Percentiles rank a stretch among this genome's conserved stretches.
Conservation (phyloP, 768 basidiomycete genomes). For the Baorangia bicolor region DNA sequence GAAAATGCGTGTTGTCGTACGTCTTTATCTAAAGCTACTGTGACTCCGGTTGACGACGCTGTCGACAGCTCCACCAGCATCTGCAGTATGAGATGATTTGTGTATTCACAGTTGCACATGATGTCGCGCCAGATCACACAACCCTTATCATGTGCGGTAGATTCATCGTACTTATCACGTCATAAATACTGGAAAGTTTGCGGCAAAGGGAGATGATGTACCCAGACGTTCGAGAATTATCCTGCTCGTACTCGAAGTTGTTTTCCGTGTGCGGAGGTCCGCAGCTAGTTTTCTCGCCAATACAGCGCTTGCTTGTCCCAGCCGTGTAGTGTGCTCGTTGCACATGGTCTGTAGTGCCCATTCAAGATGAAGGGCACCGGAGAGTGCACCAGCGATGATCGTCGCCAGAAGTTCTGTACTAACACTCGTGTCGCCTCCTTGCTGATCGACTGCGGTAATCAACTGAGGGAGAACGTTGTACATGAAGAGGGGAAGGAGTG, state of each 20-base stretch:
- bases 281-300: slow-evolving; percentile 66
- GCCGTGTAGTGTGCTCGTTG: slow-evolving; percentile 46
- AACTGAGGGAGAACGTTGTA: slow-evolving; percentile 65
- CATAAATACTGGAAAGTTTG: slow-evolving; percentile 71
- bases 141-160: slow-evolving; percentile 1
- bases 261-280: slow-evolving; percentile 55
- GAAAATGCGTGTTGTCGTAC: slow-evolving; percentile 82
- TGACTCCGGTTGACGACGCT: not conserved
- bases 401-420: slow-evolving; percentile 63
- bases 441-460: slow-evolving; percentile 51
- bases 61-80: slow-evolving; percentile 44
- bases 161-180: slow-evolving; percentile 12
- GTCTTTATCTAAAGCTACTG: slow-evolving; percentile 29
- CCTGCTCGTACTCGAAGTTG: slow-evolving; percentile 47
- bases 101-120: not conserved
- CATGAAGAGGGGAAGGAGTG: slow-evolving; percentile 72
- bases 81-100: slow-evolving; percentile 41
- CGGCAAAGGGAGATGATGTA: slow-evolving; percentile 61
- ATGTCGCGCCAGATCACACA: slow-evolving; percentile 29
- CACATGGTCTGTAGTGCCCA: slow-evolving; percentile 58
- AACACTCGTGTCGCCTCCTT: slow-evolving; percentile 51
- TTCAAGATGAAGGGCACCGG: slow-evolving; percentile 68
- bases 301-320: slow-evolving; percentile 62
- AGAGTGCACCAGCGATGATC: slow-evolving; percentile 63
- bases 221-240: slow-evolving; percentile 59